Evolutionary conservation across 73 alveolate genomes (phyloP).

Genomic region (Durusdinium trenchii): DNA sequence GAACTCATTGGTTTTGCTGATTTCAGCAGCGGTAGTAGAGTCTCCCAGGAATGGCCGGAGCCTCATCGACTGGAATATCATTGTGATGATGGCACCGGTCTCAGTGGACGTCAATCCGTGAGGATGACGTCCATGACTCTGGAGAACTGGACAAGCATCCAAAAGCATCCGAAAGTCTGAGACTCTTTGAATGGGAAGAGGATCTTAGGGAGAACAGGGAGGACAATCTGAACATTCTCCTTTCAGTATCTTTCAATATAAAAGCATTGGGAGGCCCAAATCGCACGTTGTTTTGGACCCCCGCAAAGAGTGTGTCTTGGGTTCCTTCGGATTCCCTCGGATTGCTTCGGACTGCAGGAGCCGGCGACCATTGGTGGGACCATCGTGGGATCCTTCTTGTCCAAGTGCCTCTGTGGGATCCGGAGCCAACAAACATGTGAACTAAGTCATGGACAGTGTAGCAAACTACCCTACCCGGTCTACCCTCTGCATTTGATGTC

Average conservation of each 20-base stretch:
- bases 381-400: constrained; percentile 70
- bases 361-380: constrained; percentile 91
- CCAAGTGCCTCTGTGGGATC: constrained; percentile 52
- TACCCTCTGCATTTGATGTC: too few relatives aligned
- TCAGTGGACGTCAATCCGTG: not conserved
- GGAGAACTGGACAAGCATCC: too few relatives aligned
- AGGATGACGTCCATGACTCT: not conserved
- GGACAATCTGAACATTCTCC: not conserved
- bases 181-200: too few relatives aligned
- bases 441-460: too few relatives aligned
- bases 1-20: too few relatives aligned
- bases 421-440: too few relatives aligned
- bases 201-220: not conserved
- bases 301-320: not conserved
- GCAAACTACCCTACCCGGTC: too few relatives aligned
- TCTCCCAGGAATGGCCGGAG: constrained; percentile 31
- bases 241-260: too few relatives aligned
- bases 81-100: constrained; percentile 84
- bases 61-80: constrained; percentile 83
- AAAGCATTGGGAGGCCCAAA: not conserved
- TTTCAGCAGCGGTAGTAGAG: not conserved
- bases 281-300: not conserved
- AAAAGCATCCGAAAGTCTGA: too few relatives aligned
- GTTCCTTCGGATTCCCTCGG: not conserved
- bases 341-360: not conserved